Base-by-base conservation (phyloP, 306 rosid species). In the Urtica urens region DNA sequence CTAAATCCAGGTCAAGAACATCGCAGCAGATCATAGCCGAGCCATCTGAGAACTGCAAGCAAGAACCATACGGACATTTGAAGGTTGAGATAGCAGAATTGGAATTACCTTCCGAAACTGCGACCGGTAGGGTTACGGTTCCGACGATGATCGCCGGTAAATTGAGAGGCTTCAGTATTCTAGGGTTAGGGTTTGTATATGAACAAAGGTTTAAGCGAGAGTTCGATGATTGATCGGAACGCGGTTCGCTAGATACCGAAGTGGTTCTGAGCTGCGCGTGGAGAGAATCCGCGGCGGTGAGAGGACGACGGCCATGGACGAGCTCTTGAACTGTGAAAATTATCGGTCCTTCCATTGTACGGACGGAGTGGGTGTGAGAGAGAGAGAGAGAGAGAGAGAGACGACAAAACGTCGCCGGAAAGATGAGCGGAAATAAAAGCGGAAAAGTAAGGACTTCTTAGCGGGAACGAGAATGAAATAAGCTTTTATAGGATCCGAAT, bases 11-110 rank as follows among this genome's bases (percentile, higher is more conserved):
- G 38, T 62, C 64, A 41, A 90, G 79, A 55, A 90, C 27, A 61
- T 90, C 95, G 50, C 97, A 90, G 66, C 97, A 90, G 40, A 84
- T 37, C 0, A 79, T 50, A 54, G 67, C 72, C 19, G 82, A 74
- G 24, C 52, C 65, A 52, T 90, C 93, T 15, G 87, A 67, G 72
- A 90, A 84, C 48, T 62, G 81, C 71, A 90, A 57, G 77, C 97
- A 77, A 51, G 34, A 62, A 42, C 15, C 56, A 67, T 37, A 66
- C 16, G 78, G 59, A 72, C 95, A 81, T 15, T 43, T 46, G 55
- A 38, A 28, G 27, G 35, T 33, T 23, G 65, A 19, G 16, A 43
- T 50, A 27, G 49, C 26, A 38, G 48, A 18, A n/a, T n/a, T n/a
- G 20, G 59, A 27, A 48, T 73, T 35, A 7, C 46, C 17, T 22